Conservation (phyloP, 805 yeast genomes). For the Candida palmyrensis region DNA sequence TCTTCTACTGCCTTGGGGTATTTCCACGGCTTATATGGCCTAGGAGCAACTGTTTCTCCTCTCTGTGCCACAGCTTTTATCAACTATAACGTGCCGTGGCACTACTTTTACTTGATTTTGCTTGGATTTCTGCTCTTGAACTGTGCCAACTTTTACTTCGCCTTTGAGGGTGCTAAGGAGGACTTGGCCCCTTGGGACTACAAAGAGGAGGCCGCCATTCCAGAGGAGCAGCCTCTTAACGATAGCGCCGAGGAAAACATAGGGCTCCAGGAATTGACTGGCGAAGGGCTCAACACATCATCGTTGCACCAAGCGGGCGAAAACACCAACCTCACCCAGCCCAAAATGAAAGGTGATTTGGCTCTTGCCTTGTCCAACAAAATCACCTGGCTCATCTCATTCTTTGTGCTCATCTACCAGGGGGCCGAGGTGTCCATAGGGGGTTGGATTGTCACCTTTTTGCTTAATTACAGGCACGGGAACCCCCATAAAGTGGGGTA, state of each 20-base stretch:
- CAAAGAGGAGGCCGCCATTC: slow-evolving; percentile 8
- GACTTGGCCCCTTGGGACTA: slow-evolving; percentile 37
- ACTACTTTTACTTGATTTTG: slow-evolving; percentile 47
- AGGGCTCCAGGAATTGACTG: slow-evolving; percentile 1
- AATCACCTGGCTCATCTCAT: slow-evolving; percentile 45
- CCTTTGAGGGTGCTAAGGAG: slow-evolving; percentile 46
- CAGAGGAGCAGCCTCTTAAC: neutral
- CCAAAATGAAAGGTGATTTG: slow-evolving; percentile 16
- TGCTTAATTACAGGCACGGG: slow-evolving; percentile 54
- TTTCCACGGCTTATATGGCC: slow-evolving; percentile 66
- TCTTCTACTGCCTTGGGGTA: slow-evolving; percentile 56
- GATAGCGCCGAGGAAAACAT: slow-evolving; percentile 1
- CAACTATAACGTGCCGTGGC: slow-evolving; percentile 47
- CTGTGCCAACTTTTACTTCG: slow-evolving; percentile 25
- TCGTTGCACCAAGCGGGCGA: slow-evolving; percentile 1
- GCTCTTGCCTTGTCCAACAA: slow-evolving; percentile 33
- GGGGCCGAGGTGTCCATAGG: slow-evolving; percentile 69
- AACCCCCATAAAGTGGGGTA: slow-evolving; percentile 47
- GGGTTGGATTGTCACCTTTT: slow-evolving; percentile 65
- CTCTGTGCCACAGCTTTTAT: slow-evolving; percentile 55
- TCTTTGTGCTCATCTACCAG: slow-evolving; percentile 55
- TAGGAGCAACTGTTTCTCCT: slow-evolving; percentile 70
- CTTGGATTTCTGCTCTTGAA: slow-evolving; percentile 32
- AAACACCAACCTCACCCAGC: neutral
- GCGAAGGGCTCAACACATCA: no score